These are phyloP conservation scores for Calycina marina DNA, from an alignment of 2,329 filamentous ascomycete species.

Conservation along the genomic window DNA sequence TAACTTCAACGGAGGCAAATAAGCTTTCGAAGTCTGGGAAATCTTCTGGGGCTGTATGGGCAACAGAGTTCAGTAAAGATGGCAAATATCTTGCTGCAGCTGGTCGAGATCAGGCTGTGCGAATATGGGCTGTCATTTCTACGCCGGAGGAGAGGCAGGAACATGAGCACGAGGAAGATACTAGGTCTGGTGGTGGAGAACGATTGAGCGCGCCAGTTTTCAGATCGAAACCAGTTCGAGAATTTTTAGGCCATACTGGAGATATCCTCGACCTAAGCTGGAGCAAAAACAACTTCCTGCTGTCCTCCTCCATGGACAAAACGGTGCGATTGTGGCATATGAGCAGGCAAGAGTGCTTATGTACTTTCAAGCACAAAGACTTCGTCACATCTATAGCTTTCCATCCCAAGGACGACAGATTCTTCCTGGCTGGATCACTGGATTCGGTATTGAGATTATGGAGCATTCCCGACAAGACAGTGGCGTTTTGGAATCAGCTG, in stretches of 20 bases:
- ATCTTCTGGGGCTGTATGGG: constrained; percentile 62
- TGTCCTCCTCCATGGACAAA: constrained; percentile 97
- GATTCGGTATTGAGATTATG: constrained; percentile 80
- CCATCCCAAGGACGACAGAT: constrained; percentile 86
- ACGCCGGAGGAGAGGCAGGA: constrained; percentile 63
- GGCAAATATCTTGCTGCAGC: constrained; percentile 85
- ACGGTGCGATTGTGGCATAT: constrained; percentile 91
- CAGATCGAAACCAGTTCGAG: constrained; percentile 57
- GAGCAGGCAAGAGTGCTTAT: constrained; percentile 71
- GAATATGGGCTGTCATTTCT: constrained; percentile 79
- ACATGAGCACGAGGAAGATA: constrained; percentile 57
- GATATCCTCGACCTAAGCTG: constrained; percentile 87
- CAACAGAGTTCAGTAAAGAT: constrained; percentile 83
- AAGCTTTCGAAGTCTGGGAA: constrained; percentile 19
- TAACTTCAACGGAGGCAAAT: constrained; percentile 11
- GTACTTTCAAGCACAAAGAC: constrained; percentile 87
- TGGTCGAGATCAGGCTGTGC: constrained; percentile 72
- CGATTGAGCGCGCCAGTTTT: constrained; percentile 85
- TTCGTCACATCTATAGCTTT: constrained; percentile 92
- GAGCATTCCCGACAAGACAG: constrained; percentile 94
- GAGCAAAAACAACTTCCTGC: constrained; percentile 97
- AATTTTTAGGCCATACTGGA: constrained; percentile 71
- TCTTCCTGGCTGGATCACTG: constrained; percentile 87
- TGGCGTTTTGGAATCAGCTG: constrained; percentile 65
- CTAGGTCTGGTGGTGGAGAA: constrained; percentile 34